Base-by-base conservation (phyloP, 2,329 filamentous ascomycete genomes). In the Penicillium decumbens region DNA sequence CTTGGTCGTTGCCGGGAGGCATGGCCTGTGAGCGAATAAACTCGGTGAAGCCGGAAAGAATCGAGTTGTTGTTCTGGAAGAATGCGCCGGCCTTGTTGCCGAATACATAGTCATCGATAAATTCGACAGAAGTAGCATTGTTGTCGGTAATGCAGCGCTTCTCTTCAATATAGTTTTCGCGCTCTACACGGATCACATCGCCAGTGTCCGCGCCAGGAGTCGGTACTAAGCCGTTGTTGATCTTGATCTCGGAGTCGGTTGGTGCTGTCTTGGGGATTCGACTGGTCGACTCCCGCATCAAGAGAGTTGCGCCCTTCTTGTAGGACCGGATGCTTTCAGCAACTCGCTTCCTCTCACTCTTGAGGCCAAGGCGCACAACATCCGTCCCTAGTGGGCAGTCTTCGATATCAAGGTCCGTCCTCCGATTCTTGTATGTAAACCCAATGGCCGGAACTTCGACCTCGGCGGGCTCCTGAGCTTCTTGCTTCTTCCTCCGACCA, bases 11-110 rank as follows among this genome's bases (percentile, higher is more conserved):
- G 60, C 61, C 43, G 67, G 61, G 29, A 62, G 83, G 84, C 1
- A 91, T 77, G 63, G 92, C 87, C 69, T 87, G 81, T 32, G 87
- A 78, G 55, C 89, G 87, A 67, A 97, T 88, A 75, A 95, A 95
- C 58, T 83, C 79, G 12, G 90, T 95, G 72, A 97, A 95, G 13
- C 77, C 74, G 27, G 88, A 83, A 23, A 98, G 84, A 72, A 98
- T 97, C 47, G 90, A 95, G 77, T 97, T 97, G 80, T 98, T 98
- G 79, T 98, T 98, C 68, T 98, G 93, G 81, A 98, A 98, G 76
- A 98, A 98, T 45, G 89, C 84, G 51, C 91, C 91, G 9, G 93
- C 93, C 2, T 88, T 89, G 74, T 95, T 97, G 68, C 85, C 85
- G 74, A 98, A 95, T 65, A 84, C 77, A 75, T 87, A 93, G 69